Evolutionary conservation across 331 rosid genomes (phyloP).

Genomic region (Dryas integrifolia): DNA sequence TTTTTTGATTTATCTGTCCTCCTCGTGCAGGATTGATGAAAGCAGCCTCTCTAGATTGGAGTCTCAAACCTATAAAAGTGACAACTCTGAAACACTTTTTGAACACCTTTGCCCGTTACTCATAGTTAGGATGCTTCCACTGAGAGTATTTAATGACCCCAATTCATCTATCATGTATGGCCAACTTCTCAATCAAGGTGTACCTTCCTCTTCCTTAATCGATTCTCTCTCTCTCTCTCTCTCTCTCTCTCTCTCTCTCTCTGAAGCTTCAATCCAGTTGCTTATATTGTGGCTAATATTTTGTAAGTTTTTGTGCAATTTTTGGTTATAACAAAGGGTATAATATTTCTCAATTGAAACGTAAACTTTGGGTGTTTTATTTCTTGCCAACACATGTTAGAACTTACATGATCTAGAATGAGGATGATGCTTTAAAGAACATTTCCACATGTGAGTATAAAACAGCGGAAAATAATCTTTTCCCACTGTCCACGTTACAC

Average conservation of each 20-base stretch:
- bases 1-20: constrained; percentile 14
- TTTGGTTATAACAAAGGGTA: background rate
- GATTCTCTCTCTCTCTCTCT: background rate
- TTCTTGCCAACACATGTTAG: background rate
- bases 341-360: no score
- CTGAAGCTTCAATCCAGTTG: no score
- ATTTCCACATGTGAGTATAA: background rate
- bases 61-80: constrained; percentile 41
- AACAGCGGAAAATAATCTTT: background rate
- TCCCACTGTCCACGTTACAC: background rate
- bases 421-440: background rate
- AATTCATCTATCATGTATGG: constrained; percentile 61
- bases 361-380: background rate
- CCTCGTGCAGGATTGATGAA: constrained; percentile 52
- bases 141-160: constrained; percentile 66
- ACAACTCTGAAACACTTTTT: constrained; percentile 57
- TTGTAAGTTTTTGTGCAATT: background rate
- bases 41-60: constrained; percentile 50
- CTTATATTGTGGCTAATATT: background rate
- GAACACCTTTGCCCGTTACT: constrained; percentile 90
- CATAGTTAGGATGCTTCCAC: constrained; percentile 80
- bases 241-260: constrained; percentile 6
- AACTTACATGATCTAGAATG: background rate
- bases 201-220: constrained; percentile 15
- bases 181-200: constrained; percentile 51